Evolutionary conservation across 768 basidiomycete species (phyloP).

Genomic region (Megacollybia marginata): DNA sequence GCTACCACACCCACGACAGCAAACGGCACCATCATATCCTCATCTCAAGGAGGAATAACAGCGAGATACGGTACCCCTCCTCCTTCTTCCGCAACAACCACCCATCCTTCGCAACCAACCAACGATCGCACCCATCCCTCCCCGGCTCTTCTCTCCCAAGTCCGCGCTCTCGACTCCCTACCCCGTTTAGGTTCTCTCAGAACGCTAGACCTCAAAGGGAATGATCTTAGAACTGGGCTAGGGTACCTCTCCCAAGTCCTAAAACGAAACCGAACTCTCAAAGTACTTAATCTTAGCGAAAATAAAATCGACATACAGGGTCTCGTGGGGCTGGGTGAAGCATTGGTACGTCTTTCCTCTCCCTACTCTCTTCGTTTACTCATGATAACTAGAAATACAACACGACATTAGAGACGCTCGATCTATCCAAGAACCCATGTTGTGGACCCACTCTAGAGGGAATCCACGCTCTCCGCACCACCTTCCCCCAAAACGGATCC

Average conservation of each 20-base stretch:
- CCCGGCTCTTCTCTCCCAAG: slow-evolving; percentile 78
- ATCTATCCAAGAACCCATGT: slow-evolving; percentile 90
- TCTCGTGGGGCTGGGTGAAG: slow-evolving; percentile 78
- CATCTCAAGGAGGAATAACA: slow-evolving; percentile 6
- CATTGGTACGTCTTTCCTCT: slow-evolving; percentile 59
- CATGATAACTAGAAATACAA: slow-evolving; percentile 76
- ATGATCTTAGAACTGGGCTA: slow-evolving; percentile 79
- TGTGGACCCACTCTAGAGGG: slow-evolving; percentile 51
- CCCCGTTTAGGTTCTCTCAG: slow-evolving; percentile 79
- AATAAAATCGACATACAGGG: slow-evolving; percentile 87
- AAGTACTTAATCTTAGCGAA: slow-evolving; percentile 89
- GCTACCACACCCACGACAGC: slow-evolving; percentile 16
- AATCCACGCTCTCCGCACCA: slow-evolving; percentile 74
- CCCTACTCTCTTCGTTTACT: neutral
- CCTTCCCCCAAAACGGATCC: slow-evolving; percentile 87
- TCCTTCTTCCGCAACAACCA: slow-evolving; percentile 25
- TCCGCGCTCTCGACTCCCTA: slow-evolving; percentile 81
- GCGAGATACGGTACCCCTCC: neutral
- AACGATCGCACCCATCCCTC: slow-evolving; percentile 35
- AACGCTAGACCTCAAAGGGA: slow-evolving; percentile 87
- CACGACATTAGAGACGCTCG: slow-evolving; percentile 85
- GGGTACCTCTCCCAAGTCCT: slow-evolving; percentile 91
- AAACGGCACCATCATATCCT: slow-evolving; percentile 21
- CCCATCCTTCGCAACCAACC: slow-evolving; percentile 12
- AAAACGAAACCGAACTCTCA: slow-evolving; percentile 92